Base-by-base conservation (phyloP, 2,329 filamentous ascomycete genomes). In the Pseudocercospora vitis region DNA sequence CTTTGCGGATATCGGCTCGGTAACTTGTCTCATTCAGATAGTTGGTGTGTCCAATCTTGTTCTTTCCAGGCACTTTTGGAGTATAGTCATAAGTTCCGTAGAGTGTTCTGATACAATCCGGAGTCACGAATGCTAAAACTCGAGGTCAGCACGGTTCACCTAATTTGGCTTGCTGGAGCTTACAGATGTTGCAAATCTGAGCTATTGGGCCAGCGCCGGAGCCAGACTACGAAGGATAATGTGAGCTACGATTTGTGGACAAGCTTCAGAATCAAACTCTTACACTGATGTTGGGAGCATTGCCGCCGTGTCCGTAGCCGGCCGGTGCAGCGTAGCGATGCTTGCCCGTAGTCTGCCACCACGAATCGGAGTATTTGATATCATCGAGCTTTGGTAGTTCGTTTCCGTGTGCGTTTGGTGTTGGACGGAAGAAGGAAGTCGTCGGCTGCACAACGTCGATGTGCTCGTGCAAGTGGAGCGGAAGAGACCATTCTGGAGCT, bases 361-460 rank as follows among this genome's bases (percentile, higher is more conserved):
- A 57, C 33, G 60, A 42, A 42, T 55, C 53, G 50, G 47, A 31
- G 52, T 51, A 56, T 46, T 52, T 37, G 66, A 53, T 37, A 23
- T 39, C 48, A 11, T 52, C 47, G 9, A 58, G 26, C 16, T 56
- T 46, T n/a, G 46, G 44, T 12, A 53, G 16, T 9, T 28, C n/a
- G 5, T 14, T 39, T 1, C 51, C 48, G 5, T 50, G 26, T 18
- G 52, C 23, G 48, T 60, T 68, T 60, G 31, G 64, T 54, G 28
- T 62, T 61, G 60, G 72, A 62, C 75, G 74, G 66, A 81, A 79
- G 71, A 84, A 84, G 0, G 80, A 81, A 45, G 77, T 84, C 1
- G 81, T 84, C 1, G 82, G 82, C 64, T 84, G 81, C 21, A 84
- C 78, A 9, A 79, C 76, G 62, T 83, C 80, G 56, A 84, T 78